Conservation (phyloP, 129 eudicot genomes). For the Centrapalus pauciflorus region DNA sequence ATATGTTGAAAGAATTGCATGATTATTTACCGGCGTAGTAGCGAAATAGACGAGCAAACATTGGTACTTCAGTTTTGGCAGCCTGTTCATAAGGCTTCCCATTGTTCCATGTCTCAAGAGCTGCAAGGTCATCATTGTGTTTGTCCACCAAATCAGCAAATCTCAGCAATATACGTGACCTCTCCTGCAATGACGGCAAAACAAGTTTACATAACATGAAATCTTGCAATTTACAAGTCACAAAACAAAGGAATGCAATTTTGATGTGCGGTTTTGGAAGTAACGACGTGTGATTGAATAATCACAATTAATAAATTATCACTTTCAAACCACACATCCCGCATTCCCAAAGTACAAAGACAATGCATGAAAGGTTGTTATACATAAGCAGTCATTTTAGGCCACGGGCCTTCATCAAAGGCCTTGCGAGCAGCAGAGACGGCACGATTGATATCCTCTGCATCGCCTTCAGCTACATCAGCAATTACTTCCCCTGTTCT, state of each 20-base stretch:
- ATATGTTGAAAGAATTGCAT: background rate
- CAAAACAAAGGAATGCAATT: too few relatives aligned
- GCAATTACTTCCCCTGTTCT: constrained; percentile 55
- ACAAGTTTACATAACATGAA: background rate
- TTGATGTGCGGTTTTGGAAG: too few relatives aligned
- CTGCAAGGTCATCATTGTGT: constrained; percentile 53
- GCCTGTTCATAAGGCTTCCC: constrained; percentile 58
- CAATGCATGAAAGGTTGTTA: background rate
- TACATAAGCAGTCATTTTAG: constrained; percentile 57
- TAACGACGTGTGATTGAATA: too few relatives aligned
- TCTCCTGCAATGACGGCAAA: constrained; percentile 30
- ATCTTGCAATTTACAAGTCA: background rate
- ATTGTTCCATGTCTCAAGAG: constrained; percentile 57
- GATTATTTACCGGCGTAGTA: constrained; percentile 47
- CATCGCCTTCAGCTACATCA: constrained; percentile 54
- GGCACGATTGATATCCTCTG: constrained; percentile 55
- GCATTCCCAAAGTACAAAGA: too few relatives aligned
- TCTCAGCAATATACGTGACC: constrained; percentile 35
- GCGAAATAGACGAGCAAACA: constrained; percentile 47
- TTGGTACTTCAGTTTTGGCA: constrained; percentile 35
- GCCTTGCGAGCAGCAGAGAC: constrained; percentile 62
- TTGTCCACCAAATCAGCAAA: constrained; percentile 62
- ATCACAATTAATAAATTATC: too few relatives aligned
- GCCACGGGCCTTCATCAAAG: constrained; percentile 64
- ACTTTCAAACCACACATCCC: too few relatives aligned